Percentiles rank a stretch among this genome's conserved stretches.
Evolutionary conservation across 2,329 filamentous ascomycete genomes (phyloP).

Genomic region (Gaeumannomyces tritici): DNA sequence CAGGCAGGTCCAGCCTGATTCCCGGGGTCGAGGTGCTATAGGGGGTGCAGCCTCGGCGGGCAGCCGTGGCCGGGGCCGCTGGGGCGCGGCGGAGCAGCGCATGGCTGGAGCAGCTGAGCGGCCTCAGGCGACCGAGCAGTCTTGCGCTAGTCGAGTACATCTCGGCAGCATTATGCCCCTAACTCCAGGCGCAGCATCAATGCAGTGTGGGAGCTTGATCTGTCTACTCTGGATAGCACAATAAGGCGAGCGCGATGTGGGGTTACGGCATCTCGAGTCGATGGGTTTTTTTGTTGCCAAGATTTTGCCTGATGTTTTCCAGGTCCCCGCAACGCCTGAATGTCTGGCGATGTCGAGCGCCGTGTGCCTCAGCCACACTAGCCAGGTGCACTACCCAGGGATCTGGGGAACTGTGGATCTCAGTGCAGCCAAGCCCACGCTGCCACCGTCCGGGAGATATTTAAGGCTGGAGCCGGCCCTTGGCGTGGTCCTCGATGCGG

Average conservation of each 20-base stretch:
- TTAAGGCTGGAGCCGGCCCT: not conserved
- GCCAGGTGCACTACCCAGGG: no score
- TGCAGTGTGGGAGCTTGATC: not conserved
- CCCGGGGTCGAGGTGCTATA: not conserved
- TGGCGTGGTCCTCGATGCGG: not conserved
- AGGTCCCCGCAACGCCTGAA: not conserved
- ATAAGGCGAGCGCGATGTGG: no score
- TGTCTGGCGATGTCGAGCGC: not conserved
- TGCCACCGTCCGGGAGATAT: not conserved
- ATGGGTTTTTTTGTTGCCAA: not conserved
- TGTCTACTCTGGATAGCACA: not conserved
- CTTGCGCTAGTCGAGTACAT: not conserved
- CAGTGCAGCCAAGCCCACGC: not conserved
- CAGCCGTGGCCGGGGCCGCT: not conserved
- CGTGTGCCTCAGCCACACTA: not conserved
- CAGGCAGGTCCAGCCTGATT: constrained; percentile 32
- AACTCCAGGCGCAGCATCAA: not conserved
- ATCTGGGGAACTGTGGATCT: not conserved
- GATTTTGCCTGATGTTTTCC: not conserved
- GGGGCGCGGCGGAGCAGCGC: not conserved
- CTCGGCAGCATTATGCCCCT: not conserved
- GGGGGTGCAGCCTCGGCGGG: constrained; percentile 22
- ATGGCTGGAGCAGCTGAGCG: not conserved
- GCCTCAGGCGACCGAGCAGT: not conserved
- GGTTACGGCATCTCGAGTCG: not conserved